Conservation (phyloP, 208 protist genomes). For the Strigomonas galati region DNA sequence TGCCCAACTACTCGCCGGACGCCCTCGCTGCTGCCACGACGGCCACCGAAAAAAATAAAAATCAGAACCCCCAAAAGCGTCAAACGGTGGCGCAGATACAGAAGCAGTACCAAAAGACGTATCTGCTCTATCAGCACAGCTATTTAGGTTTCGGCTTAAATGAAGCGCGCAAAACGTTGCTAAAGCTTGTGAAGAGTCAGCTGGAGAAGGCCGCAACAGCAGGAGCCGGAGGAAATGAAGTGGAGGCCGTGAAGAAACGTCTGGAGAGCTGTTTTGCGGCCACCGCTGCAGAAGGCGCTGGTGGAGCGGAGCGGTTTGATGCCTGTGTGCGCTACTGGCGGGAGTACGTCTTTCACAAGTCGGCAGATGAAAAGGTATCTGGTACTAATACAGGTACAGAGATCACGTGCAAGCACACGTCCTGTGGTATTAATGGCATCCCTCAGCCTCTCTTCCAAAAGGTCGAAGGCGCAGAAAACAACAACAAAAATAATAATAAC, state of each 20-base stretch:
- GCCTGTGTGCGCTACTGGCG: slow-evolving; percentile 20
- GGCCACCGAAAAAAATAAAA: neutral
- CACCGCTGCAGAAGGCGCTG: slow-evolving; percentile 13
- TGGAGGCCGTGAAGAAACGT: slow-evolving; percentile 10
- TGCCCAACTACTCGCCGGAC: neutral
- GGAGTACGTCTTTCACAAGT: slow-evolving; percentile 17
- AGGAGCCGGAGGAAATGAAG: neutral
- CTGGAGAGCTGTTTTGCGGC: slow-evolving; percentile 27
- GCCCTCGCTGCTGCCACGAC: too few relatives aligned
- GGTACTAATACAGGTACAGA: neutral
- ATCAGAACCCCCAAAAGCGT: slow-evolving; percentile 8
- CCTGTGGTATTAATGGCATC: slow-evolving; percentile 48
- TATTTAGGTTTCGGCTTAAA: slow-evolving; percentile 80
- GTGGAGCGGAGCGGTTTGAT: slow-evolving; percentile 24
- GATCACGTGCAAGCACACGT: slow-evolving; percentile 24
- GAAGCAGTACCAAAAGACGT: neutral
- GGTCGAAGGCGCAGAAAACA: too few relatives aligned
- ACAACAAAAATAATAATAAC: neutral
- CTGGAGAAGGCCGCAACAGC: neutral
- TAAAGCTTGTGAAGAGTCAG: neutral
- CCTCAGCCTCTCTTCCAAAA: slow-evolving; percentile 36
- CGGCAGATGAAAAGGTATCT: neutral
- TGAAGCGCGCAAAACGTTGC: slow-evolving; percentile 34
- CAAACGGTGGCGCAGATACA: slow-evolving; percentile 6
- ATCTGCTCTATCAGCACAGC: slow-evolving; percentile 65